These are phyloP conservation scores for Cryphonectria parasitica DNA, from an alignment of 2,329 filamentous ascomycete species.

Conservation along the genomic window DNA sequence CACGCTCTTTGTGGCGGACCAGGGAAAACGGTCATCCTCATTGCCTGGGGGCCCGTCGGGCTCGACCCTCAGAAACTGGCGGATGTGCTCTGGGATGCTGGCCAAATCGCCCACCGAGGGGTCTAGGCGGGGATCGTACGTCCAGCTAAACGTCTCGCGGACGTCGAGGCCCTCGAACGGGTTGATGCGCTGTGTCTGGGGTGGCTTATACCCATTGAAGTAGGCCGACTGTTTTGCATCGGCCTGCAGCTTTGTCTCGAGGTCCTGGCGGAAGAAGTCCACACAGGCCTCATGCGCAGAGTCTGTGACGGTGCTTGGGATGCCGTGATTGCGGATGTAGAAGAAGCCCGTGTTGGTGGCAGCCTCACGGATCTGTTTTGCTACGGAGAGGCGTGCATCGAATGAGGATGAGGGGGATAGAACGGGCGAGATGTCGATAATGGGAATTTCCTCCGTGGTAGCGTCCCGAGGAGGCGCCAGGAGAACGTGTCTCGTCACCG, in stretches of 20 bases:
- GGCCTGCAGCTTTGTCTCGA: constrained; percentile 46
- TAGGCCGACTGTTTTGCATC: constrained; percentile 43
- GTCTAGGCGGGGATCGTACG: constrained; percentile 58
- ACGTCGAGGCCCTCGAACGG: constrained; percentile 53
- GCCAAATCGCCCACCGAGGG: constrained; percentile 47
- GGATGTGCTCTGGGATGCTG: constrained; percentile 48
- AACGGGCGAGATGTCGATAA: constrained; percentile 56
- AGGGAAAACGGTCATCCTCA: constrained; percentile 47
- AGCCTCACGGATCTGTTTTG: constrained; percentile 40
- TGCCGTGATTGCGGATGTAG: constrained; percentile 57
- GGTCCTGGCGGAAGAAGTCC: constrained; percentile 53
- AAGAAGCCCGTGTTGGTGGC: constrained; percentile 59
- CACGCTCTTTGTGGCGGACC: constrained; percentile 53
- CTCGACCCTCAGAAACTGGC: constrained; percentile 48
- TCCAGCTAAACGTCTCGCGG: constrained; percentile 55
- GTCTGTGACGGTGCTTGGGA: constrained; percentile 39
- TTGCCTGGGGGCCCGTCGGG: constrained; percentile 27
- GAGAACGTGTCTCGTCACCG: constrained; percentile 42
- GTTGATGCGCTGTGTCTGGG: constrained; percentile 51
- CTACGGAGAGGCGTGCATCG: constrained; percentile 28
- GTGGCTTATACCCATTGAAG: constrained; percentile 53
- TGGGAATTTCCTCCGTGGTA: constrained; percentile 50
- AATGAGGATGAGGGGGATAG: constrained; percentile 21
- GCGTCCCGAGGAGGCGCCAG: constrained; percentile 43
- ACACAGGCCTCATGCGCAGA: constrained; percentile 41